These are phyloP conservation scores for Cymbopogon citratus DNA, from an alignment of 176 grass and related monocot species.

Conservation along the genomic window DNA sequence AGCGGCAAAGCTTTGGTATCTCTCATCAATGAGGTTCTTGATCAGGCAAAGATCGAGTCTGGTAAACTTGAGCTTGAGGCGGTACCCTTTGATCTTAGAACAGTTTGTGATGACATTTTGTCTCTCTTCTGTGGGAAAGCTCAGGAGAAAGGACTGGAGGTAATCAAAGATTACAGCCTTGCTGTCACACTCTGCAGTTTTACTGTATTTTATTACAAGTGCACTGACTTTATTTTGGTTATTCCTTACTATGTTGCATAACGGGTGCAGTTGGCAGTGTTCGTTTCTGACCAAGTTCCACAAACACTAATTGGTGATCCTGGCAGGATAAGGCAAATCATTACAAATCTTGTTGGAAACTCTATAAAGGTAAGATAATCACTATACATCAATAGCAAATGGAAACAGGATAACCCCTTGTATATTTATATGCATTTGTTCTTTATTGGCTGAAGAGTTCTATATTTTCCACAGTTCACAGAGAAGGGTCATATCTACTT, in stretches of 20 bases:
- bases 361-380: conserved; percentile 79
- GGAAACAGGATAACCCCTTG: not conserved
- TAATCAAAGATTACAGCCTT: conserved; percentile 31
- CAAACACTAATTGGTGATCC: conserved; percentile 79
- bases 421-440: conserved; percentile 2
- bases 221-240: conserved; percentile 20
- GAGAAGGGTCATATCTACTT: conserved; percentile 91
- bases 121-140: conserved; percentile 95
- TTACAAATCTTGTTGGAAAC: conserved; percentile 97
- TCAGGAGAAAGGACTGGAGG: conserved; percentile 96
- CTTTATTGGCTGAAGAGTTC: conserved; percentile 2
- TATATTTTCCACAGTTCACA: conserved; percentile 72
- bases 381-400: conserved; percentile 10
- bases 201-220: conserved; percentile 22
- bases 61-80: conserved; percentile 95
- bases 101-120: conserved; percentile 83
- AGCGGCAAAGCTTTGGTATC: conserved; percentile 95
- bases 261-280: conserved; percentile 65
- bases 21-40: conserved; percentile 96
- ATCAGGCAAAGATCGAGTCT: conserved; percentile 98
- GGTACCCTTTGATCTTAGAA: conserved; percentile 72
- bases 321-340: conserved; percentile 88
- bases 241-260: not conserved
- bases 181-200: not conserved
- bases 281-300: conserved; percentile 91